These are phyloP conservation scores for peach (Prunus persica) DNA, from an alignment of 306 rosid species.

Conservation along the genomic window DNA sequence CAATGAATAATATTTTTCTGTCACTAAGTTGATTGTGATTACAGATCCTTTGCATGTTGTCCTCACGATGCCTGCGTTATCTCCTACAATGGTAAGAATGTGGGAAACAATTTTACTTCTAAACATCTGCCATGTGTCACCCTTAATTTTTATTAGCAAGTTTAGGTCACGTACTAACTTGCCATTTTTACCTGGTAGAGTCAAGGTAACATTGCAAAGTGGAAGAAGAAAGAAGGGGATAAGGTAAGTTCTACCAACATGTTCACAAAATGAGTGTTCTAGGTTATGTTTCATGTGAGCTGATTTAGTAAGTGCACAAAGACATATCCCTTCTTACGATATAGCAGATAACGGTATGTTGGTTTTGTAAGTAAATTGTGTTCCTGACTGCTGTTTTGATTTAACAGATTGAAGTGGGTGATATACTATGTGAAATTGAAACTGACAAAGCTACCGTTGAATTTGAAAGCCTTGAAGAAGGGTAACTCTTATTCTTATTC, in stretches of 20 bases:
- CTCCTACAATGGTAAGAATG: conserved; percentile 93
- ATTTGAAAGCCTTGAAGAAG: conserved; percentile 96
- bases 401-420: conserved; percentile 89
- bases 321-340: background rate
- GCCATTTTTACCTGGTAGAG: conserved; percentile 35
- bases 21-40: conserved; percentile 24
- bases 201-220: conserved; percentile 90
- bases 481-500: conserved; percentile 47
- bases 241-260: conserved; percentile 55
- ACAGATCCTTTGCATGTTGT: conserved; percentile 66
- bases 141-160: conserved; percentile 18
- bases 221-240: conserved; percentile 95
- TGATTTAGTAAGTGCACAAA: conserved; percentile 3
- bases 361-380: conserved; percentile 17
- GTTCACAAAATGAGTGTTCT: conserved; percentile 27
- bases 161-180: conserved; percentile 14
- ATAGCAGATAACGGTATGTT: conserved; percentile 20
- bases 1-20: background rate
- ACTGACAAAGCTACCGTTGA: conserved; percentile 97
- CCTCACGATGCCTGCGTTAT: conserved; percentile 89
- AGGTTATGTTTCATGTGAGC: conserved; percentile 24
- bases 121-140: conserved; percentile 9
- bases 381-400: conserved; percentile 27
- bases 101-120: background rate
- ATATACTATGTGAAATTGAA: conserved; percentile 90